These are phyloP conservation scores for Amylostereum chailletii DNA, from an alignment of 1,284 basidiomycete genomes.

Conservation along the genomic window DNA sequence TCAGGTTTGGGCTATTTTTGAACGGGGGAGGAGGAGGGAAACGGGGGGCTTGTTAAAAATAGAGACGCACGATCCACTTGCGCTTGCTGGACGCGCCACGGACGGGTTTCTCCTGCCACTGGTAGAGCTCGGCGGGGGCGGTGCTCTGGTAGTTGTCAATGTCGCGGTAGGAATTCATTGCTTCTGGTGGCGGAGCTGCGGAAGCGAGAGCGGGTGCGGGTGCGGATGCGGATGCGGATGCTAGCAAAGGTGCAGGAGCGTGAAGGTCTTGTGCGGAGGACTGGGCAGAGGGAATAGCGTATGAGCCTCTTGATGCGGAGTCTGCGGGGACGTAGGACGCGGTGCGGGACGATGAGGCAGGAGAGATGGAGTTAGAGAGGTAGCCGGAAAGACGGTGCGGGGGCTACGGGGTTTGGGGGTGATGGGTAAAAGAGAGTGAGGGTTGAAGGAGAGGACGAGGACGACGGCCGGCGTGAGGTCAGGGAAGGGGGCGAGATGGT, in stretches of 20 bases:
- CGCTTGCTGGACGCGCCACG: slow-evolving; percentile 18
- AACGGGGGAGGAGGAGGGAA: too few relatives aligned
- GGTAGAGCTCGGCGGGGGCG: slow-evolving; percentile 7
- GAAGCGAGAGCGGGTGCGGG: slow-evolving; percentile 1
- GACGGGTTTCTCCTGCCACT: slow-evolving; percentile 31
- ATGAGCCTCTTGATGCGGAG: slow-evolving; percentile 14
- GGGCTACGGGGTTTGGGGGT: slow-evolving; percentile 21
- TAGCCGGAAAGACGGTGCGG: slow-evolving; percentile 24
- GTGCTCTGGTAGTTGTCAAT: slow-evolving; percentile 3
- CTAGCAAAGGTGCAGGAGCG: neutral
- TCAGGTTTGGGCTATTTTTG: too few relatives aligned
- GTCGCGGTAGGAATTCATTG: slow-evolving; percentile 14
- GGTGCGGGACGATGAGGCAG: neutral
- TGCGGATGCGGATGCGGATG: neutral
- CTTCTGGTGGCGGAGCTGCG: too few relatives aligned
- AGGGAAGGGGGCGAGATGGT: neutral
- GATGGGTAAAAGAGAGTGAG: slow-evolving; percentile 8
- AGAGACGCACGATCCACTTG: slow-evolving; percentile 27
- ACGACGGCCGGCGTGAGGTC: neutral
- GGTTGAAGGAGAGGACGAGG: slow-evolving; percentile 3
- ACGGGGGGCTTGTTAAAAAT: neutral
- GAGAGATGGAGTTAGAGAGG: slow-evolving; percentile 21
- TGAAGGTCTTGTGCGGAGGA: slow-evolving; percentile 15
- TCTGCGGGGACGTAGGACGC: slow-evolving; percentile 11
- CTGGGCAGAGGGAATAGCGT: slow-evolving; percentile 11